phyloP scores from a whole-genome alignment of 73 alveolate species.

The Symbiodinium pilosum region DNA sequence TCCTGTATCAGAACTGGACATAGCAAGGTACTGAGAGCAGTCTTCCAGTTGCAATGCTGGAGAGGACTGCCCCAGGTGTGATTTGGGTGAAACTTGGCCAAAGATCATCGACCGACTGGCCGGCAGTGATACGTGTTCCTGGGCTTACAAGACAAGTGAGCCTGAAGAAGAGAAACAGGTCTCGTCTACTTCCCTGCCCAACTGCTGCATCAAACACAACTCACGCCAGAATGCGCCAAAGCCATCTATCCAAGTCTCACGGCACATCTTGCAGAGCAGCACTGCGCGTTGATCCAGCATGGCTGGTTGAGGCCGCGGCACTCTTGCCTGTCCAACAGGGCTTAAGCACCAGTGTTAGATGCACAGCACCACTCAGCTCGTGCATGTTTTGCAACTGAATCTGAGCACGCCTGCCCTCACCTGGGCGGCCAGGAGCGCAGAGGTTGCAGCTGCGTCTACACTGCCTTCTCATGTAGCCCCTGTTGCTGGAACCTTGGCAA shows the following conservation, averaged over 20 bases:
- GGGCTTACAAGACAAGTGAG: too few species aligned
- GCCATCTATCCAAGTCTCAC: neutral
- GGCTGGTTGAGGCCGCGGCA: slow-evolving; percentile 69
- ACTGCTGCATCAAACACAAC: neutral
- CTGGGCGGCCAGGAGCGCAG: slow-evolving; percentile 41
- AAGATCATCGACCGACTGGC: slow-evolving; percentile 28
- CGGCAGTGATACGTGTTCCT: slow-evolving; percentile 65
- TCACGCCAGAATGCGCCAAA: neutral
- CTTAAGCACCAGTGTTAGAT: neutral
- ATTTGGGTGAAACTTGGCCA: neutral
- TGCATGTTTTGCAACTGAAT: neutral
- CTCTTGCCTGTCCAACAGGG: neutral
- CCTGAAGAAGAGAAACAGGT: too few species aligned
- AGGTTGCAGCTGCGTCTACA: slow-evolving; percentile 54
- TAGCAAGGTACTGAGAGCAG: neutral
- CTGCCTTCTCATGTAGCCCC: slow-evolving; percentile 27
- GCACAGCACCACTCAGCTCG: neutral
- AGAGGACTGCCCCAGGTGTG: neutral
- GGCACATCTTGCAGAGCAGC: slow-evolving; percentile 70
- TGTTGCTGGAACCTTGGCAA: slow-evolving; percentile 27
- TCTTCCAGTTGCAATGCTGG: neutral
- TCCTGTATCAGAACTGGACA: too few species aligned
- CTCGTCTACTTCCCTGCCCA: neutral
- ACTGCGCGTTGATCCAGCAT: slow-evolving; percentile 72
- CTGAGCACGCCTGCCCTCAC: slow-evolving; percentile 14